A percentile compares a stretch with the other conserved stretches of the same genome.
phyloP scores from a whole-genome alignment of 768 basidiomycete genomes.

The Asterophora lycoperdoides region DNA sequence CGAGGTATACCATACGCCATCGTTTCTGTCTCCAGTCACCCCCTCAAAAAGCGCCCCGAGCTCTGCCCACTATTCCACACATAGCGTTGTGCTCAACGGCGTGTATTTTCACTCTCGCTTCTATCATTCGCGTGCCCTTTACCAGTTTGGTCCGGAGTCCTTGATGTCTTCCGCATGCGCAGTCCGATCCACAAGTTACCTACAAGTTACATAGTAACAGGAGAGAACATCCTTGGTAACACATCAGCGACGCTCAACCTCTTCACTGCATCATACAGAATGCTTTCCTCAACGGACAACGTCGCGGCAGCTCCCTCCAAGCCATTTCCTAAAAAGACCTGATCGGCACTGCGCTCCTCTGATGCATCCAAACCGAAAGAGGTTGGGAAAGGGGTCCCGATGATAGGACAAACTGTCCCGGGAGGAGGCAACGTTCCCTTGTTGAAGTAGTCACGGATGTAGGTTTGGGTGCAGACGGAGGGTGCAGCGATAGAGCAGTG shows the following conservation, averaged over 20 bases:
- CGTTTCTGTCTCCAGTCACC: too few species aligned
- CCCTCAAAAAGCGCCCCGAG: too few species aligned
- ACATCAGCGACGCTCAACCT: not conserved
- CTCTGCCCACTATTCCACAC: too few species aligned
- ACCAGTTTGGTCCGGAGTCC: too few species aligned
- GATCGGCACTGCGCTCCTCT: not conserved
- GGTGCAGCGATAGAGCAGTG: constrained; percentile 23
- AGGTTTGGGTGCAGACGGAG: constrained; percentile 22
- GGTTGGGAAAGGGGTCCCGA: constrained; percentile 23
- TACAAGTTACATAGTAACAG: too few species aligned
- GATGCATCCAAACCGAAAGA: not conserved
- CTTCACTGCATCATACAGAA: not conserved
- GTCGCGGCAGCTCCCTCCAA: not conserved
- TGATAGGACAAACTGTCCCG: constrained; percentile 36
- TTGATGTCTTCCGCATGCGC: too few species aligned
- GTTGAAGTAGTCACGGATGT: constrained; percentile 37
- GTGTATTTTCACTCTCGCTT: too few species aligned
- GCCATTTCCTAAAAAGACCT: not conserved
- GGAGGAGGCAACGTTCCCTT: constrained; percentile 36
- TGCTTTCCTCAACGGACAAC: not conserved
- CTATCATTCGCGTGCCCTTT: too few species aligned
- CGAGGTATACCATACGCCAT: too few species aligned
- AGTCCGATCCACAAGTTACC: too few species aligned
- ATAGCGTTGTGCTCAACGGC: too few species aligned
- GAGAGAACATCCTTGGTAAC: not conserved